A percentile compares a stretch with the other conserved stretches of the same genome.
Evolutionary conservation across 768 basidiomycete genomes (phyloP).

Genomic region (Lactarius vividus): DNA sequence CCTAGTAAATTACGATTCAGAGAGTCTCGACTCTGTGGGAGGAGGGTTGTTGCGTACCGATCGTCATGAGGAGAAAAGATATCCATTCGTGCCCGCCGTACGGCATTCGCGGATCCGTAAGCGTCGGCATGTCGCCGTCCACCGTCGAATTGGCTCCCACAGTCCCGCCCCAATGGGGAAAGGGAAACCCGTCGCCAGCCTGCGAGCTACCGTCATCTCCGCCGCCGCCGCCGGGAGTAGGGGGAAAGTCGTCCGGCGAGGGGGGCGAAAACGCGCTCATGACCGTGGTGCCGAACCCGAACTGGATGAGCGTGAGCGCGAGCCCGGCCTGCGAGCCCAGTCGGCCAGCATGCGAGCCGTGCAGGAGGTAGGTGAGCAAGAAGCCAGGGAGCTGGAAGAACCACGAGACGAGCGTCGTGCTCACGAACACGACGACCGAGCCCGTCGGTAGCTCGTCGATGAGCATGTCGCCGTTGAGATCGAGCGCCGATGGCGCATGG

Average conservation of each 20-base stretch:
- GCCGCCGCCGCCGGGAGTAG: not conserved
- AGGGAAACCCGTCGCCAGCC: not conserved
- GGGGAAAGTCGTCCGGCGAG: constrained; percentile 9
- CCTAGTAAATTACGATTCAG: constrained; percentile 47
- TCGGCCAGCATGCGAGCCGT: constrained; percentile 89
- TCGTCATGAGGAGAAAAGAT: constrained; percentile 86
- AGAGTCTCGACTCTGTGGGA: not conserved
- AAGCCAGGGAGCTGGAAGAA: constrained; percentile 98
- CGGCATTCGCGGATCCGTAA: constrained; percentile 9
- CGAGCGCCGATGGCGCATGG: constrained; percentile 63
- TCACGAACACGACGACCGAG: constrained; percentile 64
- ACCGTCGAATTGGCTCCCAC: constrained; percentile 22
- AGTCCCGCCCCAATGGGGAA: constrained; percentile 15
- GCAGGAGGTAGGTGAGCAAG: constrained; percentile 88
- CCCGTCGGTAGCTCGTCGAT: constrained; percentile 92
- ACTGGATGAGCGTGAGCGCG: constrained; percentile 94
- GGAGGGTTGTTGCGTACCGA: constrained; percentile 55
- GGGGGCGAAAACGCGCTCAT: constrained; percentile 27
- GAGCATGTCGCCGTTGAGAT: constrained; percentile 63
- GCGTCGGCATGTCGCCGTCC: not conserved
- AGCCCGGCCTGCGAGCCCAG: constrained; percentile 92
- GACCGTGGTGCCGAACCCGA: constrained; percentile 69
- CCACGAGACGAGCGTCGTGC: constrained; percentile 82
- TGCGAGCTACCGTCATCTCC: not conserved
- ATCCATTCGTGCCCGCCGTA: constrained; percentile 79